Evolutionary conservation across 495 filamentous ascomycete species (phyloP), one percentile per base, ranked within the genome.

Genomic region (Umbilicaria muhlenbergii): DNA sequence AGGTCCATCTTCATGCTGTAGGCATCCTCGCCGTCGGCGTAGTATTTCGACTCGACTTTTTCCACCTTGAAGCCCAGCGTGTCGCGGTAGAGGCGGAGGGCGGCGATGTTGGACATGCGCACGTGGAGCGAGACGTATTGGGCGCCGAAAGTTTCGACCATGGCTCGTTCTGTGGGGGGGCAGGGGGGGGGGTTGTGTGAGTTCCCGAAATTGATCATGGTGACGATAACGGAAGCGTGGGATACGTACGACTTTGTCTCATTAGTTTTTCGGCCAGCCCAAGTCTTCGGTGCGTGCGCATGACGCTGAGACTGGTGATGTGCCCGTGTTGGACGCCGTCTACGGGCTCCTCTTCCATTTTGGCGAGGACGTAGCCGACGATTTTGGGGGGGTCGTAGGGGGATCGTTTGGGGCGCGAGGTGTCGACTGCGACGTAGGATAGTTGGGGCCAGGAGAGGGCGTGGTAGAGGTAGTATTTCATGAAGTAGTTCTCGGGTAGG

Each of bases 391-490:
- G 88, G 54, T 91, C 78, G 54, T 89, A 85, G n/a, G 34, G 67
- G 42, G 67, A 71, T 62, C 77, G 80, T 38, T 71, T 71, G 11
- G 86, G 82, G 13, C 86, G 77, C 13, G 78, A 78, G 14, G 80
- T 74, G 60, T 96, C 88, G 53, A 98, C 89, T 42, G 91, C 91
- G 28, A 98, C 91, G 63, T 86, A 96, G 54, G 81, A 88, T 40
- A 96, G 77, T 60, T 95, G 89, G 8, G 91, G 91, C 91, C 91
- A 98, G 41, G 86, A 91, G 42, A 95, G 76, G 6, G 91, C 91
- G 64, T 98, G 91, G 75, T 98, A 98, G 54, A 98, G 83, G 73
- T 98, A 98, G 73, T 98, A 98, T 75, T 98, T 98, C 65, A 92
- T 78, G 64, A 95, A 96, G 74, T 98, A 98, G 71, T 98, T 98